phyloP scores from a whole-genome alignment of 352 stramenopile species.

The Globisporangium emineosum region DNA sequence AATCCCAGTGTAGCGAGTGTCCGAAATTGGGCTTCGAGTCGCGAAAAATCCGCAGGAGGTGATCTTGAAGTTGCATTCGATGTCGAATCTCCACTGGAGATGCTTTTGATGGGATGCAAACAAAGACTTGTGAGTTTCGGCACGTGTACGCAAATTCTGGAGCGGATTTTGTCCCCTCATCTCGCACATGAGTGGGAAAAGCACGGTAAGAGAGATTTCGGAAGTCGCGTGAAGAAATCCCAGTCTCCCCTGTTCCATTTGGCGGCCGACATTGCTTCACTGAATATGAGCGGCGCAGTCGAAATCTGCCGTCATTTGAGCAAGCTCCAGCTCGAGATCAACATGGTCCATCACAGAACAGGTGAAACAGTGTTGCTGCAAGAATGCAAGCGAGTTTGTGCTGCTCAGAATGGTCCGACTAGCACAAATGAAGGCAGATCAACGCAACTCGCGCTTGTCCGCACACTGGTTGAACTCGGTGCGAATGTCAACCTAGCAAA shows the following conservation, averaged over 20 bases:
- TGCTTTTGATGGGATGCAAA: slow-evolving; percentile 25
- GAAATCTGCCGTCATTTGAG: slow-evolving; percentile 47
- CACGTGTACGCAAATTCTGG: slow-evolving; percentile 21
- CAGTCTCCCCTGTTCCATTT: slow-evolving; percentile 41
- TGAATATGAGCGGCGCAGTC: slow-evolving; percentile 48
- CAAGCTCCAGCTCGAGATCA: slow-evolving; percentile 44
- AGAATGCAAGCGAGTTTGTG: slow-evolving; percentile 57
- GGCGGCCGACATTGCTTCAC: slow-evolving; percentile 34
- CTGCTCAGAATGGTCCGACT: neutral
- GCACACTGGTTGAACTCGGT: slow-evolving; percentile 45
- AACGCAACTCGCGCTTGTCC: slow-evolving; percentile 35
- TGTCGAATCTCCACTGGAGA: slow-evolving; percentile 24
- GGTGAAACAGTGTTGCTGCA: slow-evolving; percentile 46
- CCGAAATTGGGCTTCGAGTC: slow-evolving; percentile 1
- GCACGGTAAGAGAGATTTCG: neutral
- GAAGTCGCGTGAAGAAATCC: slow-evolving; percentile 21
- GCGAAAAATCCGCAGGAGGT: neutral
- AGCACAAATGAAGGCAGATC: slow-evolving; percentile 1
- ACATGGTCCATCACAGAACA: slow-evolving; percentile 34
- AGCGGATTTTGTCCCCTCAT: neutral
- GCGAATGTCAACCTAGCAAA: slow-evolving; percentile 56
- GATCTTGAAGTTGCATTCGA: slow-evolving; percentile 17
- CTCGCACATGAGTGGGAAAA: neutral
- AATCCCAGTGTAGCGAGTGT: slow-evolving; percentile 8
- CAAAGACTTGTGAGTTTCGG: slow-evolving; percentile 1